Conservation (phyloP, 805 yeast species). For the Zygotorulaspora chibaensis region DNA sequence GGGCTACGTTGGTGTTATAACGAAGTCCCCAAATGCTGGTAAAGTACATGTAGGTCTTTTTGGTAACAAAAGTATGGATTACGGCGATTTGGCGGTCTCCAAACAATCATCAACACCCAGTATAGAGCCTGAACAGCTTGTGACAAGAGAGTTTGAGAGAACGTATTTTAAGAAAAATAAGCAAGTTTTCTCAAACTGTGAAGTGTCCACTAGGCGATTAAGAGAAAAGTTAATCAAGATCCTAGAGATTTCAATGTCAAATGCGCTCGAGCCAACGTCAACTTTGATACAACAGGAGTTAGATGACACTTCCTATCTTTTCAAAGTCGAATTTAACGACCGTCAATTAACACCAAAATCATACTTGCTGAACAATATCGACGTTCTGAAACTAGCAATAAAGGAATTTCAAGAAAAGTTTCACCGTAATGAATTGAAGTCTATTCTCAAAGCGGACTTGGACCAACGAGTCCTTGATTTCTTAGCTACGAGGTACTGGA, state of each 20-base stretch:
- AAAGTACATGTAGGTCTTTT: constrained; percentile 17
- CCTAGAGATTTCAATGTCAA: constrained; percentile 86
- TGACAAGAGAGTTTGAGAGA: constrained; percentile 62
- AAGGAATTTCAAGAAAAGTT: constrained; percentile 82
- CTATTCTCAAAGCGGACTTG: constrained; percentile 72
- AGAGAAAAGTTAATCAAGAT: constrained; percentile 80
- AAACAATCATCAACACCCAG: background rate
- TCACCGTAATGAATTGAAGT: constrained; percentile 75
- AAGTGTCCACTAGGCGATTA: constrained; percentile 69
- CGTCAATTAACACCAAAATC: constrained; percentile 90
- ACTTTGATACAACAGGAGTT: constrained; percentile 80
- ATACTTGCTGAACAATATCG: constrained; percentile 87
- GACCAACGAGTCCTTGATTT: constrained; percentile 88
- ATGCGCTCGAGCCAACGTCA: constrained; percentile 82
- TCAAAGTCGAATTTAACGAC: constrained; percentile 95
- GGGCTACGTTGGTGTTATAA: constrained; percentile 99
- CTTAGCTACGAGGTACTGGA: constrained; percentile 91
- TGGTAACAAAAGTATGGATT: constrained; percentile 11
- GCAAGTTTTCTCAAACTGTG: constrained; percentile 55
- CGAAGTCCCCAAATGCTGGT: constrained; percentile 56
- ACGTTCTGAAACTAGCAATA: constrained; percentile 74
- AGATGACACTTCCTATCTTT: constrained; percentile 88
- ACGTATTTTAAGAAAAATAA: constrained; percentile 61
- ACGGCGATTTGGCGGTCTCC: background rate
- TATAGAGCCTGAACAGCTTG: constrained; percentile 17